Percentiles rank a stretch among this genome's conserved stretches.
Evolutionary conservation across 176 grass and related monocot genomes (phyloP).

Genomic region (Carex parvula): DNA sequence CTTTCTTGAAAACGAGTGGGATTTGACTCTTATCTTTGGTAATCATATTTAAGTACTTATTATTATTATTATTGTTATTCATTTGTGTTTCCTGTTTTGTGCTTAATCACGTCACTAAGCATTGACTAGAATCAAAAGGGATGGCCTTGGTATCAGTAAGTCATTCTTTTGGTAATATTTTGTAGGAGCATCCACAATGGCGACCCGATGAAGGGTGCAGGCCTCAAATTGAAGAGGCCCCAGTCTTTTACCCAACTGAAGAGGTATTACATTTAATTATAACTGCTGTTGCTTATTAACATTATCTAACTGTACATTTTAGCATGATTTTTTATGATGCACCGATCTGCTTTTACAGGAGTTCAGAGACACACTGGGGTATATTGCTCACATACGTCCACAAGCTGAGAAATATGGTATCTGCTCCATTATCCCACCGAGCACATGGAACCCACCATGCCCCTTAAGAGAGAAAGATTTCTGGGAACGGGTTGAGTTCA

Average conservation of each 20-base stretch:
- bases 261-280: constrained; percentile 50
- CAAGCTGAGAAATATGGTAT: constrained; percentile 83
- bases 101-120: neutral
- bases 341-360: constrained; percentile 48
- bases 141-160: neutral
- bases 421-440: constrained; percentile 82
- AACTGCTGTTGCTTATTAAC: neutral
- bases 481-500: constrained; percentile 60
- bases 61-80: neutral
- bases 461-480: constrained; percentile 68
- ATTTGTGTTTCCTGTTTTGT: neutral
- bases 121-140: neutral
- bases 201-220: constrained; percentile 45
- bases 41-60: neutral
- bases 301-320: constrained; percentile 7
- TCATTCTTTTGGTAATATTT: constrained; percentile 3
- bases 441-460: constrained; percentile 68
- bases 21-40: constrained; percentile 7
- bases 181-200: constrained; percentile 35
- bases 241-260: constrained; percentile 78
- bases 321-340: constrained; percentile 15
- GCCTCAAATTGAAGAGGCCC: constrained; percentile 79
- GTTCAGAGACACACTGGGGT: constrained; percentile 80
- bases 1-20: neutral
- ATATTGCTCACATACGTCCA: constrained; percentile 63